phyloP scores from a whole-genome alignment of 768 basidiomycete genomes.

The Psilocybe tampanensis region DNA sequence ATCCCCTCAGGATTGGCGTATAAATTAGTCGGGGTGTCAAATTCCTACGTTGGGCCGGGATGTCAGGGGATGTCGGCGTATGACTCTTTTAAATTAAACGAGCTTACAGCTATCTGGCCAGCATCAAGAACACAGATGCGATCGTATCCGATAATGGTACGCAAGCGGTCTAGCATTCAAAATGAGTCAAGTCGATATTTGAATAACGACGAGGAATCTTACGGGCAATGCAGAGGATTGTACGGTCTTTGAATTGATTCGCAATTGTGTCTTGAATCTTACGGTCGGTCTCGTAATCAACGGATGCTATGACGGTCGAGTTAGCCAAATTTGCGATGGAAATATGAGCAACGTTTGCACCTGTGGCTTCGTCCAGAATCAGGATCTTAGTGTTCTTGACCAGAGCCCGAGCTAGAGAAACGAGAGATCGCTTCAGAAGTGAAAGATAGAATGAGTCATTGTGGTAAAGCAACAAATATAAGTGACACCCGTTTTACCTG shows the following conservation, averaged over 20 bases:
- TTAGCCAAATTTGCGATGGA: background rate
- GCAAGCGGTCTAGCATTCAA: slow-evolving; percentile 71
- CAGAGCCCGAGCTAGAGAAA: slow-evolving; percentile 85
- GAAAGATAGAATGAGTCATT: background rate
- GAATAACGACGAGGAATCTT: slow-evolving; percentile 28
- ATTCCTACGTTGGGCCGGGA: slow-evolving; percentile 50
- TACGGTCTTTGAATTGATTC: slow-evolving; percentile 77
- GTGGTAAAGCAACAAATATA: slow-evolving; percentile 11
- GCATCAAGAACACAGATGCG: slow-evolving; percentile 86
- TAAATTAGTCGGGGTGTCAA: slow-evolving; percentile 73
- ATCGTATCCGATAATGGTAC: slow-evolving; percentile 87
- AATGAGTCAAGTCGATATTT: background rate
- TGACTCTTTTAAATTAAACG: background rate
- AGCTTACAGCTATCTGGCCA: slow-evolving; percentile 55
- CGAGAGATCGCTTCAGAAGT: slow-evolving; percentile 62
- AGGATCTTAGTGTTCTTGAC: slow-evolving; percentile 84
- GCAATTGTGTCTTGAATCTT: slow-evolving; percentile 92
- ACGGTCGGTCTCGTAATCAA: slow-evolving; percentile 85
- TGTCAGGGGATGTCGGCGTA: too few species aligned
- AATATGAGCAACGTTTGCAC: slow-evolving; percentile 26
- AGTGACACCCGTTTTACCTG: slow-evolving; percentile 39
- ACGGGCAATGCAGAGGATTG: slow-evolving; percentile 86
- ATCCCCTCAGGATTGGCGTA: slow-evolving; percentile 60
- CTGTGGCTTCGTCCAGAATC: slow-evolving; percentile 89
- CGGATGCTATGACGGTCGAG: slow-evolving; percentile 51